A percentile compares a stretch with the other conserved stretches of the same genome.
These are phyloP conservation scores for Penicillium sp. DNA, from an alignment of 2,329 filamentous ascomycete genomes.

Conservation along the genomic window DNA sequence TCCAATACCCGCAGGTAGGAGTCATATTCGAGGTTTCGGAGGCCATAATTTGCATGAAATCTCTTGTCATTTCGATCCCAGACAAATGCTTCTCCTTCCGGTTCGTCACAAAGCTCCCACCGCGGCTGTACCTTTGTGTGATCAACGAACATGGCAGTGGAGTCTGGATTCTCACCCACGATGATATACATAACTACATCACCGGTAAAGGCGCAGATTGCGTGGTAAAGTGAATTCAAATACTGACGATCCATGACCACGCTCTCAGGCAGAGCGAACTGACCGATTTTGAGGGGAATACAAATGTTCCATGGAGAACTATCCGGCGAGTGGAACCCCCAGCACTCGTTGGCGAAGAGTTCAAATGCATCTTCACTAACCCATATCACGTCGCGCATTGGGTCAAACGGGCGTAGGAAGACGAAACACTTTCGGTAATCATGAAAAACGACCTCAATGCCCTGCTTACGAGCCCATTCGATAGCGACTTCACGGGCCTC, in stretches of 20 bases:
- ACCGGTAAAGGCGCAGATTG: not conserved
- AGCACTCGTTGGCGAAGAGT: not conserved
- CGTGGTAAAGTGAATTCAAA: not conserved
- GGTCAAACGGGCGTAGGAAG: not conserved
- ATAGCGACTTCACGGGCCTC: not conserved
- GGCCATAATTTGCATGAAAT: not conserved
- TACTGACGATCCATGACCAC: too few relatives aligned
- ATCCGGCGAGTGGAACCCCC: accelerated
- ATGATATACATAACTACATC: not conserved
- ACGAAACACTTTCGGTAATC: not conserved
- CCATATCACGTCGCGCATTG: not conserved
- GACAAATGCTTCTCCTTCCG: not conserved
- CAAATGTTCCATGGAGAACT: accelerated
- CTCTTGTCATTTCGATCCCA: not conserved
- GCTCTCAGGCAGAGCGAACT: not conserved
- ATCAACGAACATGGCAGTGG: too few relatives aligned
- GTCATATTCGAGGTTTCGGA: not conserved
- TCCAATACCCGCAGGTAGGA: not conserved
- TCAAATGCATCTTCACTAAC: not conserved
- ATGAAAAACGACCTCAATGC: not conserved
- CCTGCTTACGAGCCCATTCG: not conserved
- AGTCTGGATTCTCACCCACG: not conserved
- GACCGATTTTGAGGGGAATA: not conserved
- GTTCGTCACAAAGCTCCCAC: not conserved
- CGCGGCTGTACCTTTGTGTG: not conserved